Conservation (phyloP, 2,329 filamentous ascomycete genomes). For the Colletotrichum noveboracense region DNA sequence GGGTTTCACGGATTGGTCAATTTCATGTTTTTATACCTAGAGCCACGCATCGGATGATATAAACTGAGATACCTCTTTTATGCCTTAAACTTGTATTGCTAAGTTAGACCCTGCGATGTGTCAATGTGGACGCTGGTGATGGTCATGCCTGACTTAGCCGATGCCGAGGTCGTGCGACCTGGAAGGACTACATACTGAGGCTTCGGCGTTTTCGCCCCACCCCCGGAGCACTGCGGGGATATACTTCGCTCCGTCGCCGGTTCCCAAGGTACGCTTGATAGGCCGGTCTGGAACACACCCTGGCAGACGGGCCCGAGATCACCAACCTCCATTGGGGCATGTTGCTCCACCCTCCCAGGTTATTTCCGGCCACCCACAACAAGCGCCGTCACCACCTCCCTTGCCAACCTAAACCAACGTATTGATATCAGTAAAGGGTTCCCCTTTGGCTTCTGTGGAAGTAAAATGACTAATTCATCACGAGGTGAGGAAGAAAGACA, state of each 20-base stretch:
- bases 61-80: slow-evolving; percentile 22
- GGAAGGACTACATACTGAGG: not conserved
- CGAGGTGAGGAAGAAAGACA: not conserved
- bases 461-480: not conserved
- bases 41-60: slow-evolving; percentile 14
- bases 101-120: not conserved
- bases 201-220: not conserved
- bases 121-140: not conserved
- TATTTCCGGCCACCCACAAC: not conserved
- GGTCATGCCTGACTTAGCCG: not conserved
- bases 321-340: not conserved
- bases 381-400: not conserved
- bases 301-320: not conserved
- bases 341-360: not conserved
- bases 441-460: not conserved
- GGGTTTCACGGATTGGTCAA: not conserved
- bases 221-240: not conserved
- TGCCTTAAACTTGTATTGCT: not conserved
- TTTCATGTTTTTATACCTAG: slow-evolving; percentile 11
- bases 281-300: not conserved
- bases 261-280: not conserved
- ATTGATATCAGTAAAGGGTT: not conserved
- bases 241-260: not conserved
- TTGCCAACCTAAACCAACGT: not conserved
- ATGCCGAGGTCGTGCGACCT: not conserved